Evolutionary conservation across 768 basidiomycete genomes (phyloP), one percentile per base, ranked within the genome.

Genomic region (Termitomyces eurrhizus): DNA sequence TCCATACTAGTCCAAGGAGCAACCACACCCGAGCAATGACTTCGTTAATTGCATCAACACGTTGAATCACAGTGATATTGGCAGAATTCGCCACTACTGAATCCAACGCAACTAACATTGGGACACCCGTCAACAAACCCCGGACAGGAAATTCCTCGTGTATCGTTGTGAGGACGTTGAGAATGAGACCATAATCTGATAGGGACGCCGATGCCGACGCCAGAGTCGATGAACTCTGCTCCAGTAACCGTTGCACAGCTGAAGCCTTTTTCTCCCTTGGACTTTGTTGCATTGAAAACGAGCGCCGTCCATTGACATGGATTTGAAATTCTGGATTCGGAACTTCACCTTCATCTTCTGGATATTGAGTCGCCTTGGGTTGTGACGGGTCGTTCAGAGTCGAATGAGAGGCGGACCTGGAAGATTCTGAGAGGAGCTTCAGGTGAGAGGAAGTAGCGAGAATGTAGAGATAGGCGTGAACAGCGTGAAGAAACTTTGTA

Each of bases 61-160:
- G 83, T 63, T 76, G 76, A 24, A 73, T 68, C 32, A 68, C 69
- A n/a, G 72, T 70, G 49, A 68, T 56, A 61, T 83, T 77, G 36
- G 75, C 72, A 12, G 68, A 67, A 18, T 77, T 77, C 4, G 82
- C 74, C 16, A 82, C 82, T 11, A 83, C 83, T 7, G 67, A 71
- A 58, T 91, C 84, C 53, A 96, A 71, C 1, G 90, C 86, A n/a
- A 92, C 69, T 32, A 97, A 72, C 92, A 97, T 94, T 5, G 95
- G 94, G 37, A 92, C 74, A 24, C 93, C 91, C 2, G 86, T 85
- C 18, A 94, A 73, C 44, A 96, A 66, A 2, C 86, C 89, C 45
- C 88, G 84, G 32, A 88, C 74, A 1, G 95, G 93, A n/a, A 92
- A 71, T 53, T 87, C 80, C 62, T 87, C 78, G 53, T 93, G 88